A percentile compares a stretch with the other conserved stretches of the same genome.
phyloP scores from a whole-genome alignment of 495 filamentous ascomycete genomes.

The Xylaria longipes region DNA sequence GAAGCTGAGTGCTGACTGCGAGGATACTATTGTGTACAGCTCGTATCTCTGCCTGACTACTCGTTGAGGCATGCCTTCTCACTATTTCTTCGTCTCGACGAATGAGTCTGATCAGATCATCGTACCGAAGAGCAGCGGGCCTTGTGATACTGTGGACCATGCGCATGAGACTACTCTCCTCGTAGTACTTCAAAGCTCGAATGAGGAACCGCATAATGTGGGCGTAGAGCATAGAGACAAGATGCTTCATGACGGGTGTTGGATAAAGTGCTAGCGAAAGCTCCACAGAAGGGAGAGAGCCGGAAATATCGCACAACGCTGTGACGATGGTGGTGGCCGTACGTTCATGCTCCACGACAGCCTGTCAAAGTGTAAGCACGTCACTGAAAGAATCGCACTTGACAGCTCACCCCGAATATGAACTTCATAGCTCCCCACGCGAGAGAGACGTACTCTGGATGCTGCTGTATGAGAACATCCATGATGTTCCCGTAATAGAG shows the following conservation, averaged over 20 bases:
- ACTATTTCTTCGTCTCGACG: background rate
- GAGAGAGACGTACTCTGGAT: conserved; percentile 42
- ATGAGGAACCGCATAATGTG: conserved; percentile 21
- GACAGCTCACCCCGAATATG: conserved; percentile 21
- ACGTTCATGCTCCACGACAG: conserved; percentile 64
- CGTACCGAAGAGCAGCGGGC: background rate
- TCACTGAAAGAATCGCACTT: no score
- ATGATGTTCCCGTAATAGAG: conserved; percentile 25
- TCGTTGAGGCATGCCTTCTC: background rate
- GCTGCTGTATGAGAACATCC: conserved; percentile 32
- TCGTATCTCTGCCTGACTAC: background rate
- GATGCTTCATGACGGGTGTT: background rate
- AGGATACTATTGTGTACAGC: background rate
- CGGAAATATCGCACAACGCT: conserved; percentile 8
- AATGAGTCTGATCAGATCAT: background rate
- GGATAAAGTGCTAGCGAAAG: conserved; percentile 14
- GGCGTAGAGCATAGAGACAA: conserved; percentile 4
- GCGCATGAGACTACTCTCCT: conserved; percentile 29
- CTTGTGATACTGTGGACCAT: conserved; percentile 12
- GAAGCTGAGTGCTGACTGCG: background rate
- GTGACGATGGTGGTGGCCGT: background rate
- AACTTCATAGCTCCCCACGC: conserved; percentile 44
- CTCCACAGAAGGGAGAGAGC: conserved; percentile 5
- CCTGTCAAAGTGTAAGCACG: conserved; percentile 6
- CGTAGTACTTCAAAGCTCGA: conserved; percentile 41